These are phyloP conservation scores for Thermomyces lanuginosus DNA, from an alignment of 2,329 filamentous ascomycete genomes.

Conservation along the genomic window DNA sequence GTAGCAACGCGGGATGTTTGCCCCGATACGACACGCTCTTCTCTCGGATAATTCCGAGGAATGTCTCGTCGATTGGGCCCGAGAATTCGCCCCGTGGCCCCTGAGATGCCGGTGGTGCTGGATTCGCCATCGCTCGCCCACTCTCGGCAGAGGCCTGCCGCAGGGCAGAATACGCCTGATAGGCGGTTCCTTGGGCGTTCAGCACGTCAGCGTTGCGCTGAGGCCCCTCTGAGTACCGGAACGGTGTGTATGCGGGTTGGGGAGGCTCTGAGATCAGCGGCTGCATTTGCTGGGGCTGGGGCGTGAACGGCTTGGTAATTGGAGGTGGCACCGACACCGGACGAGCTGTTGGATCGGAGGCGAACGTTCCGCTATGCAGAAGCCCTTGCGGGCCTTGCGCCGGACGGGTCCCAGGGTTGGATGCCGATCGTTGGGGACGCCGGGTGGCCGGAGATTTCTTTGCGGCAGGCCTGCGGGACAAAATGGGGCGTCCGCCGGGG, in stretches of 20 bases:
- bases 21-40: constrained; percentile 27
- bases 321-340: constrained; percentile 14
- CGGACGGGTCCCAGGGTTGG: constrained; percentile 9
- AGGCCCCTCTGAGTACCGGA: constrained; percentile 28
- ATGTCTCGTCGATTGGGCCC: constrained; percentile 25
- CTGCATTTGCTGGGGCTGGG: constrained; percentile 11
- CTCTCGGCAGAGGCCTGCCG: constrained; percentile 30
- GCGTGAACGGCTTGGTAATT: too few species aligned
- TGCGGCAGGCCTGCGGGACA: constrained; percentile 16
- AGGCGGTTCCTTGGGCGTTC: constrained; percentile 25
- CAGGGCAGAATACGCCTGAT: constrained; percentile 32
- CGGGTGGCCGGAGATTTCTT: too few species aligned
- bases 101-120: constrained; percentile 9
- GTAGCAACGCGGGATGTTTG: constrained; percentile 12
- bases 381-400: not conserved
- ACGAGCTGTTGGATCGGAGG: constrained; percentile 6
- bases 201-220: constrained; percentile 26
- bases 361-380: not conserved
- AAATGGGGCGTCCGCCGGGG: constrained; percentile 36
- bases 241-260: constrained; percentile 29
- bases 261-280: constrained; percentile 23
- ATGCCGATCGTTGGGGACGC: constrained; percentile 13
- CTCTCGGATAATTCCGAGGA: constrained; percentile 31
- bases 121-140: constrained; percentile 27
- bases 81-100: constrained; percentile 8